Base-by-base conservation (phyloP, 768 basidiomycete genomes). In the Trametes punicea region DNA sequence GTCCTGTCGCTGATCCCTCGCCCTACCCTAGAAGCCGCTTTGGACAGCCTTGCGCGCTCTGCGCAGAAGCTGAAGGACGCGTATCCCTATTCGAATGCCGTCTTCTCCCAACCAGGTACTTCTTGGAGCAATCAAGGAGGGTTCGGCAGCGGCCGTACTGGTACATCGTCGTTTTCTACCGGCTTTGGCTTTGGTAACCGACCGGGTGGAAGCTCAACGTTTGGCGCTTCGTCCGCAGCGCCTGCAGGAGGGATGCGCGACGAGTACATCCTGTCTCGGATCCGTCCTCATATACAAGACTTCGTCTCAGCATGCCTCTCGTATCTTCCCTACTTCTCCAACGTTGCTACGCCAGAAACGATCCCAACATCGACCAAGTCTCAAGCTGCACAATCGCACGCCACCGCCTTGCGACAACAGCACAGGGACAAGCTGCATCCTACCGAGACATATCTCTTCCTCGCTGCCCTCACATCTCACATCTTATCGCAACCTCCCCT, bases 251-350 rank as follows among this genome's bases (percentile, higher is more conserved):
- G 81, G 33, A 93, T 92, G 88, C 84, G 91, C 57, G 86, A 90
- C 55, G 82, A 85, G 6, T 93, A 93, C 68, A 78, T 93, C 61
- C 71, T 83, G 34, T 88, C 85, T 16, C 80, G 91, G 51, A 74
- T 93, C 16, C 81, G 85, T 45, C 85, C 87, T 15, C 84, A 87
- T 69, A 82, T 92, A 46, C 73, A 77, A 48, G 90, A 92, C 48
- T 93, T 90, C 62, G 83, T 86, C 27, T 80, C 90, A 2, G 81
- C 85, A 27, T 88, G 82, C 69, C 78, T 84, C 68, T 87, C 91
- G 6, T 93, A 93, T 67, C 81, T 93, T 44, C 89, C 88, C 2
- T 93, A 93, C 67, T 93, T 93, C 67, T 87, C 90, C 20, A 85
- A 81, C 62, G 69, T 80, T 49, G 66, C 77, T 39, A 26, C 62